Evolutionary conservation across 441 rosid species (phyloP).

Genomic region (Erodium texanum): DNA sequence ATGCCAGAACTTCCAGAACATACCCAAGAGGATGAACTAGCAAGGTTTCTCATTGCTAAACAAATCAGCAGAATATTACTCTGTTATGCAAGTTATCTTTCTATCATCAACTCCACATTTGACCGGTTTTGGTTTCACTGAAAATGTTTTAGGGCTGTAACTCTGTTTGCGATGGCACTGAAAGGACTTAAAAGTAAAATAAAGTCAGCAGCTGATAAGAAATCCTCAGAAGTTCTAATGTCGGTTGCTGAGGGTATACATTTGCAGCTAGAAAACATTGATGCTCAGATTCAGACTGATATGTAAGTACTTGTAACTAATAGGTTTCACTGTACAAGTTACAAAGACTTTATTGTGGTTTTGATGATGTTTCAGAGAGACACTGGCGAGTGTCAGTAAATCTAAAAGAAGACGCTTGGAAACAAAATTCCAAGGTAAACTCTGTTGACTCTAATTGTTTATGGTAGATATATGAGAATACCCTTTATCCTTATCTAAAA

Average conservation of each 20-base stretch:
- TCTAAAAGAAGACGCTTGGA: conserved; percentile 69
- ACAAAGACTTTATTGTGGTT: conserved; percentile 18
- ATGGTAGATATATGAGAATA: not conserved
- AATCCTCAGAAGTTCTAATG: conserved; percentile 61
- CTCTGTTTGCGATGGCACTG: conserved; percentile 50
- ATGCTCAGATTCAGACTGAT: conserved; percentile 61
- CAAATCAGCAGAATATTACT: not conserved
- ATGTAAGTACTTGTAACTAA: conserved; percentile 41
- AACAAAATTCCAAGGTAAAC: conserved; percentile 63
- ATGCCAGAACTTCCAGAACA: conserved; percentile 35
- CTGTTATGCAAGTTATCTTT: conserved; percentile 10
- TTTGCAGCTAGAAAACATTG: conserved; percentile 44
- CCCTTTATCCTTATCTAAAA: not conserved
- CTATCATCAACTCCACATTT: conserved; percentile 14
- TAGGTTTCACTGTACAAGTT: conserved; percentile 16
- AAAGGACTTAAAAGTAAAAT: conserved; percentile 57
- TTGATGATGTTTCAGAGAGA: conserved; percentile 41
- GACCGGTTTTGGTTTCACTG: conserved; percentile 23
- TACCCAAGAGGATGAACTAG: conserved; percentile 49
- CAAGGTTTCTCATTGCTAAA: conserved; percentile 38
- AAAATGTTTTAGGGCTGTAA: conserved; percentile 52
- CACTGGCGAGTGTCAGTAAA: conserved; percentile 44
- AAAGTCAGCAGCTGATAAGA: conserved; percentile 50
- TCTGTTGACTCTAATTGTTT: not conserved
- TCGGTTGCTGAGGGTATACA: conserved; percentile 62